Base-by-base conservation (phyloP, 306 rosid genomes). In the Ammopiptanthus mongolicus region DNA sequence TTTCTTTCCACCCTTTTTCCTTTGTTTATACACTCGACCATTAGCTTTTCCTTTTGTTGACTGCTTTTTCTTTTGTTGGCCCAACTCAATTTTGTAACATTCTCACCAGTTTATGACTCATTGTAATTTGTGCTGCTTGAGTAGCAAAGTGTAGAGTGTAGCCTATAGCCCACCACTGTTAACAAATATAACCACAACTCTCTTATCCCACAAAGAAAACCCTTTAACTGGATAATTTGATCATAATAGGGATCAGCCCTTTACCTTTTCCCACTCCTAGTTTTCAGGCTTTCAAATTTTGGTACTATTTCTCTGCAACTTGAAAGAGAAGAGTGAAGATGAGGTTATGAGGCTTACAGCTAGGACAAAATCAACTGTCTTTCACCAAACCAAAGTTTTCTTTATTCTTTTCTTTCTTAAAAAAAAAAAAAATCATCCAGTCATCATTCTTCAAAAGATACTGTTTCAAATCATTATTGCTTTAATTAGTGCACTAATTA, bases 61-160 rank as follows among this genome's bases (percentile, higher is more conserved):
- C 98, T 90, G 90, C 97, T 88, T 95, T 95, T 82, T 81, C 56
- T 60, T 56, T 74, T 73, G 79, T 68, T 65, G 75, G 77, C 84
- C 75, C 70, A 78, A 74, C 82, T 84, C 82, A 83, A 74, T 25
- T 60, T 42, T 72, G 70, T 34, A 70, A 62, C 78, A 79, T 66
- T 74, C 78, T 83, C 81, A 60, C 64, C 58, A 80, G 64, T 13
- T 48, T 31, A 64, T 76, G 51, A 44, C 73, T 70, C 85, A 78
- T 82, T 34, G 82, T 59, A 70, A 62, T 44, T 69, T 80, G 84
- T 80, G 88, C 87, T 29, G 79, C 82, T 60, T 78, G 48, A 65
- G 81, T 46, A n/a, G 2, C 47, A 36, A 78, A 79, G 78, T 73
- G 76, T 78, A 73, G 65, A 65, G 65, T 58, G 21, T 41, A 41